Base-by-base conservation (phyloP, 495 filamentous ascomycete species). In the Pyrenula aspistea region DNA sequence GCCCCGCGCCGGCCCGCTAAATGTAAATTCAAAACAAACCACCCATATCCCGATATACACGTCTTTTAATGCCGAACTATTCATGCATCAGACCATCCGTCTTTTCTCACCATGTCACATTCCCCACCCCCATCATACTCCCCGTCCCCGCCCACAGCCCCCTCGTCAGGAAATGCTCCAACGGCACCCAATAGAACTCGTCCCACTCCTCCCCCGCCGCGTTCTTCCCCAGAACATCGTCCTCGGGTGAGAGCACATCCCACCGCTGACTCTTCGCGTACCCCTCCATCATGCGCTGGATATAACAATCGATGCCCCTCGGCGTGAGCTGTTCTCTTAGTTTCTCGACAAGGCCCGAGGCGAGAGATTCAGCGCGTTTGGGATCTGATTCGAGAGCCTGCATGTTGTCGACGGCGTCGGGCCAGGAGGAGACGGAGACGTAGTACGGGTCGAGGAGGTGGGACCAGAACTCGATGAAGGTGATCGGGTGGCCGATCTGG, bases 401-500 rank as follows among this genome's bases (percentile, higher is more conserved):
- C 31, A 42, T 42, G 8, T 42, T 42, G 8, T 4, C 15, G 8
- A 42, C 31, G 4, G 31, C 31, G 31, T 42, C 31, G 15, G 4
- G 8, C 31, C 31, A 42, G 15, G 4, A 8, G 31, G 31, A 42
- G 31, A 42, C 31, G 4, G 4, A 8, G 31, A 42, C 31, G 15
- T 42, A 42, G 31, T 42, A 42, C 4, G 31, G 31, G 31, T 42
- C 31, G 31, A 42, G 31, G 15, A 42, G 31, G 31, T 42, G 31
- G 31, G 31, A 42, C 31, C 31, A 42, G 31, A 42, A 42, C 23
- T 63, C 59, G 22, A 60, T 58, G 53, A 55, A 63, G 19, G 61
- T 50, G 23, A 61, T 47, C 47, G 50, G 36, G 25, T 65, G 62
- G 2, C 65, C 58, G 51, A 81, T 65, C 47, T 76, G 59, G 20